A percentile compares a stretch with the other conserved stretches of the same genome.
These are phyloP conservation scores for Diaporthe citrichinensis DNA, from an alignment of 2,329 filamentous ascomycete species.

Conservation along the genomic window DNA sequence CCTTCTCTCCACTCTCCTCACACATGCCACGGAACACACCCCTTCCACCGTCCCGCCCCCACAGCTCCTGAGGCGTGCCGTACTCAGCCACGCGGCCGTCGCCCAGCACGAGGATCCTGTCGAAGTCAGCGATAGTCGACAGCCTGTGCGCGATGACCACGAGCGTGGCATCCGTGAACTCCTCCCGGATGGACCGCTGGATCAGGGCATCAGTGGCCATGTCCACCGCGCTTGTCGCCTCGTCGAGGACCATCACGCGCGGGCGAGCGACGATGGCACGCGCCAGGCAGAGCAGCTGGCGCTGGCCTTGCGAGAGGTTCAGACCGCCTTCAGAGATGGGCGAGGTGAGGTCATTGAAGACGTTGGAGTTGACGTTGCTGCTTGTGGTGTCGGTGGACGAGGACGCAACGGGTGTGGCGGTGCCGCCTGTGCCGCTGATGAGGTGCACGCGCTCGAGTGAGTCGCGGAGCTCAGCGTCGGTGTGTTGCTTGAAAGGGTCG, in stretches of 20 bases:
- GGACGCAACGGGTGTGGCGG: constrained; percentile 56
- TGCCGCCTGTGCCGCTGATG: constrained; percentile 53
- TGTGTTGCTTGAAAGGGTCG: constrained; percentile 81
- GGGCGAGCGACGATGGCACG: constrained; percentile 80
- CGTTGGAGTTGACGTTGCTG: constrained; percentile 70
- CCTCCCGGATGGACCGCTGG: constrained; percentile 79
- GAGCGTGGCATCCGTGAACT: constrained; percentile 78
- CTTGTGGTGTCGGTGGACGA: constrained; percentile 53
- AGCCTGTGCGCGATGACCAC: constrained; percentile 83
- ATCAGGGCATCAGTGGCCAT: constrained; percentile 83
- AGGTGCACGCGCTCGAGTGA: constrained; percentile 80
- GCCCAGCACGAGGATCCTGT: constrained; percentile 79
- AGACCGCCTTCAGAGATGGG: constrained; percentile 79
- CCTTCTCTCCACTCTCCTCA: constrained; percentile 71
- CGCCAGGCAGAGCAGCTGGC: constrained; percentile 82
- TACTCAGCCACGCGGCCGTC: constrained; percentile 78
- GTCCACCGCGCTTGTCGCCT: constrained; percentile 84
- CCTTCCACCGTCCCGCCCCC: constrained; percentile 60
- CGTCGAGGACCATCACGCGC: constrained; percentile 84
- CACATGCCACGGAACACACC: constrained; percentile 75
- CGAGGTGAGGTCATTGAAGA: constrained; percentile 74
- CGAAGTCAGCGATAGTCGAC: constrained; percentile 83
- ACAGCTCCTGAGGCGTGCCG: constrained; percentile 74
- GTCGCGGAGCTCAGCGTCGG: constrained; percentile 77
- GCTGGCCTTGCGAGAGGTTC: constrained; percentile 82